A percentile compares a stretch with the other conserved stretches of the same genome.
These are phyloP conservation scores for Naegleria lovaniensis DNA, from an alignment of 208 protist species.

Conservation along the genomic window DNA sequence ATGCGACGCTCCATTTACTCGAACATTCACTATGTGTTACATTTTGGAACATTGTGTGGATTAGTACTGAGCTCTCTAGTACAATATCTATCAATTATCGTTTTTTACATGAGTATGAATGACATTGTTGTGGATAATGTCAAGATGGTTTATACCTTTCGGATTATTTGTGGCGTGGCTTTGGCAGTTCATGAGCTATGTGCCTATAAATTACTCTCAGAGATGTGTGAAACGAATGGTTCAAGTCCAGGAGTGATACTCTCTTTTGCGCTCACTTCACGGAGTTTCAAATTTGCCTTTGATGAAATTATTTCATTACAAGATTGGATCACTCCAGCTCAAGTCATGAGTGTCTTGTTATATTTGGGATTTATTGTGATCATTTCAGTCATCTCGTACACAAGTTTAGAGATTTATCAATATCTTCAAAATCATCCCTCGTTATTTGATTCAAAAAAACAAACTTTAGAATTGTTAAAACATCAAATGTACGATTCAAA, in stretches of 20 bases:
- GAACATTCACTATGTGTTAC: neutral
- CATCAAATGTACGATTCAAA: neutral
- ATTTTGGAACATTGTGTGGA: neutral
- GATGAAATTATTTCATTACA: neutral
- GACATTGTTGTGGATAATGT: neutral
- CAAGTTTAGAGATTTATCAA: neutral
- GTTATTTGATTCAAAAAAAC: neutral
- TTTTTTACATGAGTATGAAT: neutral
- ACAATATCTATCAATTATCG: neutral
- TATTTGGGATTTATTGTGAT: neutral
- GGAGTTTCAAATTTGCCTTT: neutral
- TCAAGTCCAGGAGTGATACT: neutral
- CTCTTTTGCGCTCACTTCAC: neutral
- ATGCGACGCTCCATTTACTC: neutral
- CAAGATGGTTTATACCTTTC: neutral
- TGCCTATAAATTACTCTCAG: neutral
- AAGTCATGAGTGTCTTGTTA: neutral
- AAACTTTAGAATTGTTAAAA: neutral
- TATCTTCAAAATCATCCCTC: neutral
- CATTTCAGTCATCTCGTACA: neutral
- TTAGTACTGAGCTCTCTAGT: neutral
- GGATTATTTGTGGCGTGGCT: neutral
- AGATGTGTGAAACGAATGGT: neutral
- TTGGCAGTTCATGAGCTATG: neutral
- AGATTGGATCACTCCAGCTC: neutral